These are phyloP conservation scores for Xanthoceras sorbifolium DNA, from an alignment of 345 rosid species.

Conservation along the genomic window DNA sequence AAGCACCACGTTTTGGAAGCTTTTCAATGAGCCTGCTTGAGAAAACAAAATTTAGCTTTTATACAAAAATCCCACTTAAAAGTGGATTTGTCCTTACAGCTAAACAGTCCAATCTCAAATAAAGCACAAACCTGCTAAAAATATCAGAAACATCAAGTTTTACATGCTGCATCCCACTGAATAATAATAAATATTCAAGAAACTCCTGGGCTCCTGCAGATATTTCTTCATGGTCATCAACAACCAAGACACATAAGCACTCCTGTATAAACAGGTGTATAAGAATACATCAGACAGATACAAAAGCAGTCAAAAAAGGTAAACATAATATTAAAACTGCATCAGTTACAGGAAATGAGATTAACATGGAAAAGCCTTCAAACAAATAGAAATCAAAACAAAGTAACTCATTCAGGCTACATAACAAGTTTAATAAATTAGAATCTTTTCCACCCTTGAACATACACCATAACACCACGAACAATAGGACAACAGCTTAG, in stretches of 20 bases:
- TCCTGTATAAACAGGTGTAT: slow-evolving; percentile 58
- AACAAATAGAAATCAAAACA: slow-evolving; percentile 11
- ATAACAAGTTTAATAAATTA: not conserved
- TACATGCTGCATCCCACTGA: slow-evolving; percentile 35
- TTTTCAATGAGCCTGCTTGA: slow-evolving; percentile 68
- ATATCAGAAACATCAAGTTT: slow-evolving; percentile 58
- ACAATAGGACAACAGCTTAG: not conserved
- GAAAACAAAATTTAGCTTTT: slow-evolving; percentile 15
- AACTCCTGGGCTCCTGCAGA: slow-evolving; percentile 66
- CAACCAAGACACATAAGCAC: slow-evolving; percentile 72
- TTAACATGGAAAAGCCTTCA: slow-evolving; percentile 1
- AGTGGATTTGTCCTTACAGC: slow-evolving; percentile 7
- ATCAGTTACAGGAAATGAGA: slow-evolving; percentile 13
- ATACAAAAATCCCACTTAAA: slow-evolving; percentile 6
- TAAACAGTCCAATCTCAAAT: slow-evolving; percentile 17
- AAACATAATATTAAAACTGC: slow-evolving; percentile 2
- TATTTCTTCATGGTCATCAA: slow-evolving; percentile 77
- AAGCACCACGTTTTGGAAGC: slow-evolving; percentile 84
- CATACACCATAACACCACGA: not conserved
- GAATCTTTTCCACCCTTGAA: not conserved
- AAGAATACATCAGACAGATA: slow-evolving; percentile 21
- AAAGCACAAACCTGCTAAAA: slow-evolving; percentile 63
- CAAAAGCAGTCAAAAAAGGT: not conserved
- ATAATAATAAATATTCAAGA: slow-evolving; percentile 55
- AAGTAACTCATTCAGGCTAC: not conserved